Evolutionary conservation across 176 grass and related monocot species (phyloP).

Genomic region (Carex myosuroides): DNA sequence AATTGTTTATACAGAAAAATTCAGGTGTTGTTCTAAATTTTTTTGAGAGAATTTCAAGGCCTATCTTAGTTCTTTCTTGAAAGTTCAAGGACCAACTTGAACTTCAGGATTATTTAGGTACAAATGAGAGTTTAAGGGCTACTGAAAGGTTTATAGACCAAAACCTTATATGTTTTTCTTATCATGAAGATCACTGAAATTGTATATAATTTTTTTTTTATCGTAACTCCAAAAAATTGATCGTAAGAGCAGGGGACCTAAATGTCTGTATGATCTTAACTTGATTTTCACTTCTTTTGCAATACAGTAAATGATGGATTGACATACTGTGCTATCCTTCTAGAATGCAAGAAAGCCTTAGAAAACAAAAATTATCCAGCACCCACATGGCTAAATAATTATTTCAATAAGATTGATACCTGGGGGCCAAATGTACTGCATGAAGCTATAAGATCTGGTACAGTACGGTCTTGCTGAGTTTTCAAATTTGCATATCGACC

Average conservation of each 20-base stretch:
- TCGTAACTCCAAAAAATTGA: neutral
- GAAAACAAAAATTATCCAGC: neutral
- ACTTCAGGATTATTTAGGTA: neutral
- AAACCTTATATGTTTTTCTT: neutral
- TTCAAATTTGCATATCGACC: constrained; percentile 22
- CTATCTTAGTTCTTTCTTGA: neutral
- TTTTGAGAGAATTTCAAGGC: neutral
- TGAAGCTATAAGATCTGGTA: constrained; percentile 54
- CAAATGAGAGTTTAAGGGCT: neutral
- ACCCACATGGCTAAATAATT: neutral
- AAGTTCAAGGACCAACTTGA: neutral
- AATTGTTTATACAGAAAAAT: neutral
- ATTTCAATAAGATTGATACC: constrained; percentile 25
- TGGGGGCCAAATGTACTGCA: constrained; percentile 63
- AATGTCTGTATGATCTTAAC: neutral
- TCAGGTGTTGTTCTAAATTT: neutral
- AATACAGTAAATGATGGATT: neutral
- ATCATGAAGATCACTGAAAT: neutral
- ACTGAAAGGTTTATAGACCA: neutral
- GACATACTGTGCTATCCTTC: neutral
- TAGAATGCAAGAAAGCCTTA: neutral
- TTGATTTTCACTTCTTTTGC: neutral
- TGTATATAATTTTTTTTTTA: neutral
- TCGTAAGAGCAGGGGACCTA: neutral
- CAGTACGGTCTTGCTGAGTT: constrained; percentile 24